A percentile compares a stretch with the other conserved stretches of the same genome.
These are phyloP conservation scores for Stephanodiscus triporus DNA, from an alignment of 108 stramenopile species.

Conservation along the genomic window DNA sequence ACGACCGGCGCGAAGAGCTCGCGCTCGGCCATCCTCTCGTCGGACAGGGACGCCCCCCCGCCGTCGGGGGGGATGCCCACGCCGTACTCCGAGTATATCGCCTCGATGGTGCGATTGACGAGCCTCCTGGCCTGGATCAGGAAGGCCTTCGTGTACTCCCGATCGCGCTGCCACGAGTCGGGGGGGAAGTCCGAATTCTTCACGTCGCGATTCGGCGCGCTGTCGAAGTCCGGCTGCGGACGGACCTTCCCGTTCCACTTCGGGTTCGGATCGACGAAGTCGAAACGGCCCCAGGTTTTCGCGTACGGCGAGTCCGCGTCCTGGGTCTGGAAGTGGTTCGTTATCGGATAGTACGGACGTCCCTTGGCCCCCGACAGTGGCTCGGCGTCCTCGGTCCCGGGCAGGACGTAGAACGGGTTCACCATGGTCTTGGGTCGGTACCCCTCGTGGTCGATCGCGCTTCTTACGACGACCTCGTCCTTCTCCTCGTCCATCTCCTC, in stretches of 20 bases:
- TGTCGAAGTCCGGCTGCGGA: constrained; percentile 35
- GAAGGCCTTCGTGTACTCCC: constrained; percentile 61
- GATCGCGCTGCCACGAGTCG: constrained; percentile 58
- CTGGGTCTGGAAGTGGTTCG: constrained; percentile 42
- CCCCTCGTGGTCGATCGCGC: constrained; percentile 2
- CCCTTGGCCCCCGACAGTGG: constrained; percentile 35
- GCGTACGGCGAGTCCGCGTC: constrained; percentile 24
- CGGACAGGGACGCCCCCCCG: background rate
- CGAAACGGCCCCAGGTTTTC: constrained; percentile 37
- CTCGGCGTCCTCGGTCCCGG: constrained; percentile 36
- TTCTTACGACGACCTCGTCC: background rate
- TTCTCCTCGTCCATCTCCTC: no score
- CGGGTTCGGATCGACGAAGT: constrained; percentile 37
- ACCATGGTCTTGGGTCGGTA: constrained; percentile 25
- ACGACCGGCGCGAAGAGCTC: constrained; percentile 2
- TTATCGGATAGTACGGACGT: constrained; percentile 26
- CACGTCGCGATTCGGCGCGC: constrained; percentile 43
- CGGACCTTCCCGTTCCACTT: constrained; percentile 42
- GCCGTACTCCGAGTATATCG: constrained; percentile 72
- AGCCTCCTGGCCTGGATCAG: constrained; percentile 63
- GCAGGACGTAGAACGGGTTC: constrained; percentile 18
- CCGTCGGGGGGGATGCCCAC: constrained; percentile 19
- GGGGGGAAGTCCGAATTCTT: constrained; percentile 43
- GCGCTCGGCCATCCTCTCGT: constrained; percentile 10
- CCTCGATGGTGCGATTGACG: constrained; percentile 67